A percentile compares a stretch with the other conserved stretches of the same genome.
These are phyloP conservation scores for Colletotrichum lindemuthianum DNA, from an alignment of 2,329 filamentous ascomycete genomes.

Conservation along the genomic window DNA sequence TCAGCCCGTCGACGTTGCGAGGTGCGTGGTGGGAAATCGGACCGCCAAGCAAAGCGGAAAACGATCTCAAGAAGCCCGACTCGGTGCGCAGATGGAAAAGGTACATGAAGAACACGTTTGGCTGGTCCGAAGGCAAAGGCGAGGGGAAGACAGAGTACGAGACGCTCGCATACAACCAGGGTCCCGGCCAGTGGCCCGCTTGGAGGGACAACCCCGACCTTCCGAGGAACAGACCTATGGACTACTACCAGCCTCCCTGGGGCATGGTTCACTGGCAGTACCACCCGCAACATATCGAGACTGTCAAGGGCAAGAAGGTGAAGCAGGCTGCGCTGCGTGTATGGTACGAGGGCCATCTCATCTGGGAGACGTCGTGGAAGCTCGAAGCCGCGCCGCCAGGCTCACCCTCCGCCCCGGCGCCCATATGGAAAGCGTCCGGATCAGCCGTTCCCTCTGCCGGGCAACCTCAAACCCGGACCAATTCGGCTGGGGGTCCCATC, in stretches of 20 bases:
- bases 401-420: not conserved
- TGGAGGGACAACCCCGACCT: no score
- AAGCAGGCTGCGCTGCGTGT: conserved; percentile 5
- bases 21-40: no score
- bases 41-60: no score
- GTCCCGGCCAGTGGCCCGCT: not conserved
- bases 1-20: not conserved
- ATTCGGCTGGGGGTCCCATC: no score
- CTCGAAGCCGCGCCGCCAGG: conserved; percentile 3
- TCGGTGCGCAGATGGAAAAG: not conserved
- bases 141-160: no score
- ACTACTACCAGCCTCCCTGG: not conserved
- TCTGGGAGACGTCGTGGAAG: conserved; percentile 11
- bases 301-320: not conserved
- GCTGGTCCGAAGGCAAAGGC: no score
- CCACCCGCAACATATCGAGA: not conserved
- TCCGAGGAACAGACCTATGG: not conserved
- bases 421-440: not conserved
- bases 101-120: no score
- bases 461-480: no score
- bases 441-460: no score
- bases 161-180: not conserved
- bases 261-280: conserved; percentile 13
- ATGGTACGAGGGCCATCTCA: conserved; percentile 2
- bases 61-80: no score